Conservation (phyloP, 1,139 yeast genomes). For the Hyphopichia khmerensis region DNA sequence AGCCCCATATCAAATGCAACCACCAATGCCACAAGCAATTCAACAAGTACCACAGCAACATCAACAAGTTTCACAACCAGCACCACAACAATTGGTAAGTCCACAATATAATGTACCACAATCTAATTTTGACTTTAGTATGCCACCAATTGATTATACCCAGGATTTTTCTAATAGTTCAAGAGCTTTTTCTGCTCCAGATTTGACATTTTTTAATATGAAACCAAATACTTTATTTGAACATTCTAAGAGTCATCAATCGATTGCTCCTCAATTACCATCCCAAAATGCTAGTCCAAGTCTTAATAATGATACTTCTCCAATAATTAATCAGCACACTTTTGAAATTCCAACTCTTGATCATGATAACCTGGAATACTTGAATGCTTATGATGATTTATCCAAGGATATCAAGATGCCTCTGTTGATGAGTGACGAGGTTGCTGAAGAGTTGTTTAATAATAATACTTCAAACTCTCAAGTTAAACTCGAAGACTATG, state of each 20-base stretch:
- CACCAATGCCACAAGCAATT: background rate
- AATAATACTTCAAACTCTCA: background rate
- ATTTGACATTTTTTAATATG: conserved; percentile 14
- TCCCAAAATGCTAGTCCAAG: background rate
- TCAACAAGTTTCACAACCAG: background rate
- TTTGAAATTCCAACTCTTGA: background rate
- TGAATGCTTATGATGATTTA: background rate
- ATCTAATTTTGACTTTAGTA: conserved; percentile 12
- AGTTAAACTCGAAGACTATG: background rate
- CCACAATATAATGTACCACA: conserved; percentile 10
- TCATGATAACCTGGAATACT: background rate
- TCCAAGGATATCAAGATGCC: background rate
- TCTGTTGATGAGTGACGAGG: background rate
- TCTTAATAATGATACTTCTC: background rate
- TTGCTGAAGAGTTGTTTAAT: background rate
- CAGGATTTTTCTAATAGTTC: background rate
- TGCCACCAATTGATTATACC: background rate
- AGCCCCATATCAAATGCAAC: background rate
- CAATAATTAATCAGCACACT: background rate
- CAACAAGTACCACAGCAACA: background rate
- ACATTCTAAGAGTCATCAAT: conserved; percentile 5
- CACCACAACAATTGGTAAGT: conserved; percentile 3
- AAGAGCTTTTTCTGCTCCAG: conserved; percentile 30
- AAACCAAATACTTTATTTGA: conserved; percentile 7
- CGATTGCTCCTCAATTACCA: background rate